These are phyloP conservation scores for Flaveria trinervia DNA, from an alignment of 129 eudicot genomes.

Conservation along the genomic window DNA sequence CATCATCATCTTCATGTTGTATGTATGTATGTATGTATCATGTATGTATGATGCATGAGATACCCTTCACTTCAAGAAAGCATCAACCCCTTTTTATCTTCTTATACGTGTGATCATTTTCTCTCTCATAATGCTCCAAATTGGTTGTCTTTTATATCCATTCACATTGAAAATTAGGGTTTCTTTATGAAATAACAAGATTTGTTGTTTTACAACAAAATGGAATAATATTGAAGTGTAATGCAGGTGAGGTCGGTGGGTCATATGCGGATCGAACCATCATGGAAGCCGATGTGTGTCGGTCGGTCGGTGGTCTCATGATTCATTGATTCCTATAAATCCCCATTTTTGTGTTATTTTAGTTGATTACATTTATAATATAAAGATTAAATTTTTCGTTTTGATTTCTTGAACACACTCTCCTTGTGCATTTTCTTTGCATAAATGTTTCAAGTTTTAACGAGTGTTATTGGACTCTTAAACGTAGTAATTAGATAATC, in stretches of 20 bases:
- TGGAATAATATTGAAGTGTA: background rate
- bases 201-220: slow-evolving; percentile 30
- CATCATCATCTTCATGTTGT: slow-evolving; percentile 20
- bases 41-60: slow-evolving; percentile 12
- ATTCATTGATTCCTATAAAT: background rate
- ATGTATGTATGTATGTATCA: background rate
- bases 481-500: no score
- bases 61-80: slow-evolving; percentile 35
- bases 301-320: slow-evolving; percentile 30
- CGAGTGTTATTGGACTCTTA: no score
- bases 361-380: no score
- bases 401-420: no score
- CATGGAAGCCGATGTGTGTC: slow-evolving; percentile 30
- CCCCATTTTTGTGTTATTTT: background rate
- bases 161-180: slow-evolving; percentile 34
- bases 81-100: slow-evolving; percentile 16
- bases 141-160: slow-evolving; percentile 44
- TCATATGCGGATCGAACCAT: slow-evolving; percentile 14
- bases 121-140: slow-evolving; percentile 9
- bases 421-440: no score
- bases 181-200: background rate
- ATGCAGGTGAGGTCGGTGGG: slow-evolving; percentile 30
- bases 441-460: no score
- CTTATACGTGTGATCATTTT: background rate
- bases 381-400: no score